These are phyloP conservation scores for Debaryomycetaceae sp. DNA, from an alignment of 1,139 yeast genomes.

Conservation along the genomic window DNA sequence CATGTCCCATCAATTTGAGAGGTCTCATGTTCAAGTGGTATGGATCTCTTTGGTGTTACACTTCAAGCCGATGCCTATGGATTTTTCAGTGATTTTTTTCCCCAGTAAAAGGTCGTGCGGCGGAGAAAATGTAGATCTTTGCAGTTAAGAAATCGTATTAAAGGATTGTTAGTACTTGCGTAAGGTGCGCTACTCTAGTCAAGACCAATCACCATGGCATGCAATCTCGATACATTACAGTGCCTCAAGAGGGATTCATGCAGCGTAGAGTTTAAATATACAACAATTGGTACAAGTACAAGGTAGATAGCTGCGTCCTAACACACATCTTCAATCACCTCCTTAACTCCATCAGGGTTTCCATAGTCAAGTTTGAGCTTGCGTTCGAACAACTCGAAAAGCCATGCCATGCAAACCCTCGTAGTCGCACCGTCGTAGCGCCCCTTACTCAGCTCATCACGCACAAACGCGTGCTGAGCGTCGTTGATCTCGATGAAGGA, in stretches of 20 bases:
- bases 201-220: no score
- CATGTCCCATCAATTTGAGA: slow-evolving; percentile 62
- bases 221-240: no score
- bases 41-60: slow-evolving; percentile 1
- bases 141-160: no score
- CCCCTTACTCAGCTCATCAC: slow-evolving; percentile 72
- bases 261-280: no score
- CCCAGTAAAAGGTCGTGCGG: no score
- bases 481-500: slow-evolving; percentile 68
- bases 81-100: slow-evolving; percentile 6
- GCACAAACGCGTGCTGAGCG: slow-evolving; percentile 75
- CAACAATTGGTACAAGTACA: no score
- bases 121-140: no score
- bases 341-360: slow-evolving; percentile 39
- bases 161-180: no score
- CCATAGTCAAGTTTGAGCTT: slow-evolving; percentile 60
- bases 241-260: no score
- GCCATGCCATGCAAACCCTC: slow-evolving; percentile 53
- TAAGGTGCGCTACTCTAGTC: no score
- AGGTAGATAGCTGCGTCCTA: no score
- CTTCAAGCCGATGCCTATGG: slow-evolving; percentile 1
- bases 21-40: slow-evolving; percentile 30
- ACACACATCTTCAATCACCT: slow-evolving; percentile 54
- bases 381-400: slow-evolving; percentile 62
- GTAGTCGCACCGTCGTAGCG: slow-evolving; percentile 73